Evolutionary conservation across 768 basidiomycete genomes (phyloP), one percentile per base, ranked within the genome.

Genomic region (Pholiota conissans): DNA sequence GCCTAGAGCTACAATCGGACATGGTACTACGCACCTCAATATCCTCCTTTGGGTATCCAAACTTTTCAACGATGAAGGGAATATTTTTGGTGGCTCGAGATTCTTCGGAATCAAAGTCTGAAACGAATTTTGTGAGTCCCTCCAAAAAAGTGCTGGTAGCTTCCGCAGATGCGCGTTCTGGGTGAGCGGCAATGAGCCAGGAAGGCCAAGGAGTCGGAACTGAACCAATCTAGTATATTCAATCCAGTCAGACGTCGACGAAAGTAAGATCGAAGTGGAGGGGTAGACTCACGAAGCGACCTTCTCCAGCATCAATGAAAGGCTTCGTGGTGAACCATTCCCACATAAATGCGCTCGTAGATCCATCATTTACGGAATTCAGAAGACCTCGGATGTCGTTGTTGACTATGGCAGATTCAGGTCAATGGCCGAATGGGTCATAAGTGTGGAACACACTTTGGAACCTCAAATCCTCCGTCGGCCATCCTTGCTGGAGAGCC

Each of bases 191-290:
- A 66, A 98, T 91, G 57, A 92, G 75, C 96, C 96, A 99, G 0
- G 93, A 95, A 13, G 95, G 92, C 96, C 96, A 99, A 0, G 96
- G 96, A 0, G 95, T 98, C 34, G 87, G 87, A 5, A 93, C 87
- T 8, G 89, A 86, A 13, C 90, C 89, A 61, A 93, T 92, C 90
- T 93, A 26, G 7, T 32, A n/a, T 13, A 32, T 32, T 13, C 28
- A 26, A 16, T 8, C n/a, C n/a, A 5, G n/a, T 5, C 18, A 22
- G 0, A 14, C 18, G 18, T 8, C 18, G 40, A 46, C 13, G 18
- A 34, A 27, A 34, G 10, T 1, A 14, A 11, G 3, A 8, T 18
- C 11, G 18, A 49, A 14, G 16, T 26, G 14, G 6, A 42, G 32
- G 24, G 13, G 22, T 29, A 29, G 37, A 78, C 91, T 70, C 70